Evolutionary conservation across 2,329 filamentous ascomycete species (phyloP), one percentile per base, ranked within the genome.

Genomic region (Colletotrichum brevisporum): DNA sequence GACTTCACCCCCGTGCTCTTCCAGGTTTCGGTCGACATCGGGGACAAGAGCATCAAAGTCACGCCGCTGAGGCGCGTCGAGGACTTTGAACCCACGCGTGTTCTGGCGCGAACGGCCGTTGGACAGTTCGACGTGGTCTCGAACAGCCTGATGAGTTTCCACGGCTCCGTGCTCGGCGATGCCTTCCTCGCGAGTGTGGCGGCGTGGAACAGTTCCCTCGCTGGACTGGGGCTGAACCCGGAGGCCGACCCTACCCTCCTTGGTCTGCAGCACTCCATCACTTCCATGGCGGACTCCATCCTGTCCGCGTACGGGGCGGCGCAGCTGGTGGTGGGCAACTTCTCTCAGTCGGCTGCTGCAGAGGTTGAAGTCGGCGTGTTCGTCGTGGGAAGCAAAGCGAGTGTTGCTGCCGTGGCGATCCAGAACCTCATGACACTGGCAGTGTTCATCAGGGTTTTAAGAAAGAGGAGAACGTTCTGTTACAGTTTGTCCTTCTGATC

Each of bases 141-240:
- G 5, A 80, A 80, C 55, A 78, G 79, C 64, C 72, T 79, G 64
- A 81, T 76, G 2, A 82, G 77, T 48, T 54, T 81, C 2, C 79
- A 80, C 70, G 75, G 77, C 21, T 81, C 79, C 0, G 73, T 78
- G 0, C 74, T 81, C 1, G 79, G 79, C 18, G 72, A 78, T 51
- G 75, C 79, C 1, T 72, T 82, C 50, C 77, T 79, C 39, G 71
- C 75, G 10, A 79, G 76, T 63, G 78, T 80, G 48, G 61, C 69
- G 1, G 67, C 67, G 27, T 66, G 54, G 60, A 63, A 68, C 16
- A 70, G 18, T 2, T 69, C 69, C 18, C 51, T 24, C 24, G 63
- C 62, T 16, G 43, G 26, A 8, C 26, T 66, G 10, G 64, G 51
- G 10, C 18, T 39, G 1, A 50, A 43, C 27, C 16, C 69, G 21